Evolutionary conservation across 2,329 filamentous ascomycete genomes (phyloP).

Genomic region (Lasiodiplodia citricola): DNA sequence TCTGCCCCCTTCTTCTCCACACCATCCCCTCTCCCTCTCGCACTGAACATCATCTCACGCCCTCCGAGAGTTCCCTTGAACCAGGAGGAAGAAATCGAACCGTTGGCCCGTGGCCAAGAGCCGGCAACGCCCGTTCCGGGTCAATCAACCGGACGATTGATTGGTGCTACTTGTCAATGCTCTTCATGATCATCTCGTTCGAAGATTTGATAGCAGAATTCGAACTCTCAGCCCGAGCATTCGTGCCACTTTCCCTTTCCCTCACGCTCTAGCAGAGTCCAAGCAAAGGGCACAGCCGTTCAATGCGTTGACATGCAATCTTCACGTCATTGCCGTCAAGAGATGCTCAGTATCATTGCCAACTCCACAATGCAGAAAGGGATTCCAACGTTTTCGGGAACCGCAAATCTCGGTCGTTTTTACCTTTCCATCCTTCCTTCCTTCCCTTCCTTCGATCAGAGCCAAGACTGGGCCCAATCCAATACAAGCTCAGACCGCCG

Average conservation of each 20-base stretch:
- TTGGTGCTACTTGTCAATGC: background rate
- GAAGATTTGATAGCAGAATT: conserved; percentile 7
- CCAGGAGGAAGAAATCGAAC: background rate
- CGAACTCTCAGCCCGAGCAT: background rate
- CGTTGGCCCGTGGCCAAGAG: background rate
- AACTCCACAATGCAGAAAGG: background rate
- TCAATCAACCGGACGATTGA: background rate
- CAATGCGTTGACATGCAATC: background rate
- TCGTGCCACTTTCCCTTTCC: background rate
- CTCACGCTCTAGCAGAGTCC: background rate
- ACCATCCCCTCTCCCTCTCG: background rate
- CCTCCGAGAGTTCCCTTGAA: background rate
- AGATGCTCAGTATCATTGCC: background rate
- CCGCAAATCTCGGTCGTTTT: background rate
- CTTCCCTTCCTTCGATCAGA: background rate
- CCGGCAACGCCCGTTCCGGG: background rate
- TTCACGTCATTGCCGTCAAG: background rate
- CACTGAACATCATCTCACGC: background rate
- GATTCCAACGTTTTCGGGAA: background rate
- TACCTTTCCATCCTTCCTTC: background rate
- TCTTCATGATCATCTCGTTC: background rate
- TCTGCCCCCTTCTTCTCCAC: background rate
- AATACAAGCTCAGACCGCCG: conserved; percentile 15
- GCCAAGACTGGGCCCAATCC: background rate
- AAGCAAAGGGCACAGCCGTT: background rate